These are phyloP conservation scores for Lizonia empirigonia DNA, from an alignment of 2,329 filamentous ascomycete species.

Conservation along the genomic window DNA sequence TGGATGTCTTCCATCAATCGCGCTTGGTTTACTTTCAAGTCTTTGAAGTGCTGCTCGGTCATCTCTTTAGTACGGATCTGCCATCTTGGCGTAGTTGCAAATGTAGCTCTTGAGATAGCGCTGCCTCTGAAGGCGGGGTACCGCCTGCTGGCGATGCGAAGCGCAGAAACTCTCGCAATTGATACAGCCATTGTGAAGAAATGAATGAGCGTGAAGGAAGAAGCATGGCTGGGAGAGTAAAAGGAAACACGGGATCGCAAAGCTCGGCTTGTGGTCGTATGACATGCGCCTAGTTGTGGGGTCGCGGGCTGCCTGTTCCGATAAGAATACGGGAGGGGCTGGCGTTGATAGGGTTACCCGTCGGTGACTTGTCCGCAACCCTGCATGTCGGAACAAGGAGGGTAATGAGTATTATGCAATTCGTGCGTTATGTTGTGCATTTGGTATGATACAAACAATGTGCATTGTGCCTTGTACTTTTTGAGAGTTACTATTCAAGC, in stretches of 20 bases:
- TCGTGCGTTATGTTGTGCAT: neutral
- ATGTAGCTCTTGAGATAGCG: constrained; percentile 19
- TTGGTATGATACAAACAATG: neutral
- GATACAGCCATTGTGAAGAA: constrained; percentile 24
- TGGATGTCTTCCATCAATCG: constrained; percentile 69
- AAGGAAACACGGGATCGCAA: constrained; percentile 21
- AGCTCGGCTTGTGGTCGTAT: constrained; percentile 18
- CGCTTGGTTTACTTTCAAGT: constrained; percentile 62
- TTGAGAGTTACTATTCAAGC: constrained; percentile 6
- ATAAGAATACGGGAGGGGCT: constrained; percentile 24
- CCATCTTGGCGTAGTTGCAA: constrained; percentile 41
- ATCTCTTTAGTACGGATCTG: constrained; percentile 54
- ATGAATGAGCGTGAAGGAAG: constrained; percentile 3
- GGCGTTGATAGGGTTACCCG: constrained; percentile 13
- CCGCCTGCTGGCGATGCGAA: constrained; percentile 29
- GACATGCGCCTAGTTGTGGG: constrained; percentile 27
- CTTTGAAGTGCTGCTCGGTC: constrained; percentile 57
- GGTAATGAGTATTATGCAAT: neutral
- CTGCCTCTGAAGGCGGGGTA: constrained; percentile 26
- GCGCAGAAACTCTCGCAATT: constrained; percentile 13
- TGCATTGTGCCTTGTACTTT: constrained; percentile 1
- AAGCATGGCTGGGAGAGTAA: constrained; percentile 13
- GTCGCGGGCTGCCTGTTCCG: constrained; percentile 21
- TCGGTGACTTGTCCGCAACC: constrained; percentile 12
- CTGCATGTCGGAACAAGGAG: neutral